These are phyloP conservation scores for Endotrypanum monterogeii DNA, from an alignment of 208 protist genomes.

Conservation along the genomic window DNA sequence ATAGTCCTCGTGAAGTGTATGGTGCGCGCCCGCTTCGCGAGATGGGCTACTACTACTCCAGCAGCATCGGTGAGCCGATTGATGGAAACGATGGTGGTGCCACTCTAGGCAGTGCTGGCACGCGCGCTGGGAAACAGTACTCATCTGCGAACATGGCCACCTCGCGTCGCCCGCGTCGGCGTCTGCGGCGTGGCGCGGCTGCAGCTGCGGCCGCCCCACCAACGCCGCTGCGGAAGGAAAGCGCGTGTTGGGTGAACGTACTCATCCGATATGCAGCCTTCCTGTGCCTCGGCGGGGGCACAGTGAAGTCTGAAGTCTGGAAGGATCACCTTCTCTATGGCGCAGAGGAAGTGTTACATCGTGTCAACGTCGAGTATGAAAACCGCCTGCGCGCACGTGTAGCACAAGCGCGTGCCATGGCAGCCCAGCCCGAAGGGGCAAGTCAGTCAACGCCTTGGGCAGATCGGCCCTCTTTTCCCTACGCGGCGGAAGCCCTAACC, in stretches of 20 bases:
- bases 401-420: conserved; percentile 1
- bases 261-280: conserved; percentile 58
- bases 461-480: conserved; percentile 15
- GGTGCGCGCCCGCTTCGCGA: conserved; percentile 20
- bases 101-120: background rate
- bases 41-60: conserved; percentile 7
- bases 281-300: conserved; percentile 71
- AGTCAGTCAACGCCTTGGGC: conserved; percentile 9
- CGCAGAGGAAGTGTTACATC: conserved; percentile 19
- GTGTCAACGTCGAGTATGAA: conserved; percentile 17
- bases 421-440: conserved; percentile 1
- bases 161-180: conserved; percentile 19
- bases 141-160: background rate
- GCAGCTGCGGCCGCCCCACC: conserved; percentile 8
- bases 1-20: conserved; percentile 26
- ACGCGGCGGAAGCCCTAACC: background rate
- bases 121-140: background rate
- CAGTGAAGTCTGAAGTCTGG: conserved; percentile 60
- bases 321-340: conserved; percentile 56
- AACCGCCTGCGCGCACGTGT: conserved; percentile 25
- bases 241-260: conserved; percentile 67
- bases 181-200: conserved; percentile 19
- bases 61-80: background rate
- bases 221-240: conserved; percentile 37
- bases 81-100: background rate